phyloP scores from a whole-genome alignment of 2,329 filamentous ascomycete species.

The Ophiostoma pallidulum region DNA sequence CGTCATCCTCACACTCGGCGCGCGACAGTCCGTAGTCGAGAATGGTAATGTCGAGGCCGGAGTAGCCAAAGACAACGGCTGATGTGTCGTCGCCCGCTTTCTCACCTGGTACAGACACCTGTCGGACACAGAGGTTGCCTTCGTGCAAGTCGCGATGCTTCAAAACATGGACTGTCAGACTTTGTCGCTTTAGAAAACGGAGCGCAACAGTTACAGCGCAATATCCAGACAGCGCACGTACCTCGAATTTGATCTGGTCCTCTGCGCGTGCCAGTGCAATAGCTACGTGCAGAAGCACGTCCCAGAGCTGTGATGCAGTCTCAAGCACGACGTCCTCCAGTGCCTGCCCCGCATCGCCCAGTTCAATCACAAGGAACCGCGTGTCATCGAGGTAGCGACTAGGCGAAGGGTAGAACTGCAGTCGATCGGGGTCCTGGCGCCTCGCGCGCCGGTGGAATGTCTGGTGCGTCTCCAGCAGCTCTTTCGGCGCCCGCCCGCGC shows the following conservation, averaged over 20 bases:
- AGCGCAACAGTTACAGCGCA: neutral
- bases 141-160: constrained; percentile 58
- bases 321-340: constrained; percentile 48
- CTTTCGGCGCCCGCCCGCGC: constrained; percentile 42
- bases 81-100: constrained; percentile 22
- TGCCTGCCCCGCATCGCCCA: constrained; percentile 52
- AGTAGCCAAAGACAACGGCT: constrained; percentile 43
- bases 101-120: constrained; percentile 27
- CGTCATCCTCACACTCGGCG: constrained; percentile 30
- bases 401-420: constrained; percentile 54
- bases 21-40: constrained; percentile 57
- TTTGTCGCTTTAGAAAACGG: too few relatives aligned
- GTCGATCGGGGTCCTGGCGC: constrained; percentile 43
- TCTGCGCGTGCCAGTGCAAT: constrained; percentile 53
- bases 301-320: constrained; percentile 47
- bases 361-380: constrained; percentile 50
- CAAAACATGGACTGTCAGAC: too few relatives aligned
- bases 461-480: constrained; percentile 51
- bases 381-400: constrained; percentile 49
- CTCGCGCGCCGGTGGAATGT: constrained; percentile 45
- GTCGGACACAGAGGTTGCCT: constrained; percentile 52
- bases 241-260: constrained; percentile 50
- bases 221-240: constrained; percentile 20
- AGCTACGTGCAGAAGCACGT: constrained; percentile 51
- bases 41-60: constrained; percentile 54